Evolutionary conservation across 768 basidiomycete species (phyloP).

Genomic region (Pleurotus giganteus): DNA sequence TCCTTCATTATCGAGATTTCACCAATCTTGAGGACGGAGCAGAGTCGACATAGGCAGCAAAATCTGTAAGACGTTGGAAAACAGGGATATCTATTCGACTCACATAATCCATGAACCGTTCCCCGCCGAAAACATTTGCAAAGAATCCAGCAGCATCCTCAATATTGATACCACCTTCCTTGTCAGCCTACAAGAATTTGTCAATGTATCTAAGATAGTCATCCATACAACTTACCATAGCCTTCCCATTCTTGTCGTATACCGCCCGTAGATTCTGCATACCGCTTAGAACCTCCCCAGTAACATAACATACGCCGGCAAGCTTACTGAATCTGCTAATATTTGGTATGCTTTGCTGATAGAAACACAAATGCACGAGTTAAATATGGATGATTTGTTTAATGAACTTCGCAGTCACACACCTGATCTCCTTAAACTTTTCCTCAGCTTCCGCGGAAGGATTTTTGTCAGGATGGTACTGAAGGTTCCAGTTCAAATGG

Average conservation of each 20-base stretch:
- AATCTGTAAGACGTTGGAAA: background rate
- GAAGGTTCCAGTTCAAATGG: background rate
- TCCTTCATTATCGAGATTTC: conserved; percentile 96
- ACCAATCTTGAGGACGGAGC: conserved; percentile 76
- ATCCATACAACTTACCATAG: conserved; percentile 53
- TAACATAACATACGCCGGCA: conserved; percentile 8
- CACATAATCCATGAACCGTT: conserved; percentile 87
- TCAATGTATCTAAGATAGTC: background rate
- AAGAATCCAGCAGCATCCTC: conserved; percentile 96
- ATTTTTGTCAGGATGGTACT: conserved; percentile 98
- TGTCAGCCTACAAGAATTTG: conserved; percentile 60
- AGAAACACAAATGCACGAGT: background rate
- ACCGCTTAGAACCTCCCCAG: background rate
- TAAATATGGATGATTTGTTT: conserved; percentile 3
- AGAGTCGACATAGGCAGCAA: background rate
- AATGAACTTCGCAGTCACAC: conserved; percentile 13
- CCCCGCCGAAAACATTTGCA: conserved; percentile 93
- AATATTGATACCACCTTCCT: conserved; percentile 75
- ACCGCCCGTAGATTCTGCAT: conserved; percentile 76
- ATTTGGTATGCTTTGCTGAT: conserved; percentile 93
- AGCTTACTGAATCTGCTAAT: conserved; percentile 73
- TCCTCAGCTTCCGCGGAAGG: conserved; percentile 88
- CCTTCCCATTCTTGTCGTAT: conserved; percentile 95
- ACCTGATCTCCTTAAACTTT: conserved; percentile 97
- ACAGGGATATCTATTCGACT: conserved; percentile 27